A percentile compares a stretch with the other conserved stretches of the same genome.
phyloP scores from a whole-genome alignment of 805 yeast genomes.

The Clavispora asparagi region DNA sequence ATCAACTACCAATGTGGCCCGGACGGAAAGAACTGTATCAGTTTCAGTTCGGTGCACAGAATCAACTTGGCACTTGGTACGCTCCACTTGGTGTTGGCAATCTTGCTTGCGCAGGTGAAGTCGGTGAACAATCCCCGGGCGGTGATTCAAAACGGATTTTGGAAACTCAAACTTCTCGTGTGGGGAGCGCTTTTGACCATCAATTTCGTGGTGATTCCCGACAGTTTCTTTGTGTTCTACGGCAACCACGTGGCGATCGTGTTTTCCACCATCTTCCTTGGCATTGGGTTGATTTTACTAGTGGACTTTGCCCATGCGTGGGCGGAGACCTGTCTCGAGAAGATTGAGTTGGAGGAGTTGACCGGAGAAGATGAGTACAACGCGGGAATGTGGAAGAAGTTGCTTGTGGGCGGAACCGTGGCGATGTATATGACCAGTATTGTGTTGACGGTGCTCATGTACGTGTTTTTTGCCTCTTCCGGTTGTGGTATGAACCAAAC shows the following conservation, averaged over 20 bases:
- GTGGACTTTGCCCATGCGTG: constrained; percentile 98
- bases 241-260: constrained; percentile 86
- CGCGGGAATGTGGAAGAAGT: constrained; percentile 66
- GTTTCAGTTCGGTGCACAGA: constrained; percentile 92
- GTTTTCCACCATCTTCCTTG: constrained; percentile 77
- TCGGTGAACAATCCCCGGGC: constrained; percentile 77
- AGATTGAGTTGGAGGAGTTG: constrained; percentile 72
- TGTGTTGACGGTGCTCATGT: constrained; percentile 73
- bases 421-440: constrained; percentile 75
- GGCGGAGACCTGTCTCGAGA: constrained; percentile 93
- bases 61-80: constrained; percentile 82
- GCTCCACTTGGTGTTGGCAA: constrained; percentile 69
- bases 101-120: constrained; percentile 63
- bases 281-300: constrained; percentile 82
- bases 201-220: constrained; percentile 75
- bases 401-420: constrained; percentile 82
- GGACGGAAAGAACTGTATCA: constrained; percentile 72
- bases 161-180: constrained; percentile 69
- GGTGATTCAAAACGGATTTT: constrained; percentile 83
- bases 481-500: constrained; percentile 89
- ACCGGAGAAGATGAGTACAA: constrained; percentile 45
- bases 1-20: constrained; percentile 66
- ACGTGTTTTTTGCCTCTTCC: constrained; percentile 68
- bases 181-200: constrained; percentile 54
- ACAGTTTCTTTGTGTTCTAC: constrained; percentile 79